These are phyloP conservation scores for Suhomyces panamericanus DNA, from an alignment of 1,139 yeast species.

Conservation along the genomic window DNA sequence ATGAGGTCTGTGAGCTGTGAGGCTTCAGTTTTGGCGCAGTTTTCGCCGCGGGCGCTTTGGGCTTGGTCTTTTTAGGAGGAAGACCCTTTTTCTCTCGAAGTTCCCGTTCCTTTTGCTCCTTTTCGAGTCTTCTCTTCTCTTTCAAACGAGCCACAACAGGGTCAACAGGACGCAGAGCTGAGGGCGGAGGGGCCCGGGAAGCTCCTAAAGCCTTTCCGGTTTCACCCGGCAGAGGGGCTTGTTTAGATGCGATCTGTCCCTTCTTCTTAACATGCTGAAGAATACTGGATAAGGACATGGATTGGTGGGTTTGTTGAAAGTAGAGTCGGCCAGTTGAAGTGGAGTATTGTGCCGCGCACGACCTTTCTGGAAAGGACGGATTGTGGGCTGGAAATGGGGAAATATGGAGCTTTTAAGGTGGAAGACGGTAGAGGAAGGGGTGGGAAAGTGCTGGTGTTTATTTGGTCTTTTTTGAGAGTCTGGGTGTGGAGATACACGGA, in stretches of 20 bases:
- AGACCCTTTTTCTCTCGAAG: slow-evolving; percentile 36
- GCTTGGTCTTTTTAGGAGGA: slow-evolving; percentile 23
- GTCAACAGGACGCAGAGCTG: slow-evolving; percentile 29
- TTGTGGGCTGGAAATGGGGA: no score
- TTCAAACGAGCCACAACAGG: slow-evolving; percentile 63
- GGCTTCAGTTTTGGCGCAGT: slow-evolving; percentile 12
- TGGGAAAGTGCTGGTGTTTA: no score
- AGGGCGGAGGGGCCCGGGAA: neutral
- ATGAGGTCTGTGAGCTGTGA: slow-evolving; percentile 7
- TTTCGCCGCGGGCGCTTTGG: slow-evolving; percentile 9
- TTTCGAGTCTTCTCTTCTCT: slow-evolving; percentile 61
- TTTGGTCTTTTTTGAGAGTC: neutral
- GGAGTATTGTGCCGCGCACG: neutral
- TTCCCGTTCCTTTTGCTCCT: slow-evolving; percentile 42
- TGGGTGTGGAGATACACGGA: neutral
- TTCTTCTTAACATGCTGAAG: slow-evolving; percentile 34
- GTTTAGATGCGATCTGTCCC: slow-evolving; percentile 23
- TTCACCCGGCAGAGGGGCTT: neutral
- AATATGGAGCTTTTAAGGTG: no score
- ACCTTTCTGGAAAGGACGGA: neutral
- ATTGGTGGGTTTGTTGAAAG: neutral
- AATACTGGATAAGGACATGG: slow-evolving; percentile 29
- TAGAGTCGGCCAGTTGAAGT: neutral
- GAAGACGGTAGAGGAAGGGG: no score
- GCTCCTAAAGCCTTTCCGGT: neutral